Base-by-base conservation (phyloP, 2,329 filamentous ascomycete species). In the Fonsecaea pedrosoi region DNA sequence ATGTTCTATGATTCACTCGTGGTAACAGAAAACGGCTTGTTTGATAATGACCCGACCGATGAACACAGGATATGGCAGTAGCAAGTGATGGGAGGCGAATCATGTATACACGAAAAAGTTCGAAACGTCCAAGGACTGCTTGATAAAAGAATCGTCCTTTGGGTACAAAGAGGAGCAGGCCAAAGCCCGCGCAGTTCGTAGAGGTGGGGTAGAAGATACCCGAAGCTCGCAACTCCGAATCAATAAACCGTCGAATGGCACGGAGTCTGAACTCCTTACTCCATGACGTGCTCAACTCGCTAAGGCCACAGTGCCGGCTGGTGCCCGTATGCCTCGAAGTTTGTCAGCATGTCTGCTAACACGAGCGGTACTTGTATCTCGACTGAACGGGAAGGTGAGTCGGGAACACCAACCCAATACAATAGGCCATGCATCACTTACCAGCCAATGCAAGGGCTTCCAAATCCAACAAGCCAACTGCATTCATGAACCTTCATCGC, bases 51-150 rank as follows among this genome's bases (percentile, higher is more conserved):
- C 40, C 6, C 21, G 54, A 7, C 25, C 32, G 50, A 45, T 60
- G 30, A 10, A 45, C 45, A 32, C 60, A 34, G 53, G 62, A 63
- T 54, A 54, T 57, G 40, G 32, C 25, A n/a, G 21, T 18, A 34
- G 38, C 21, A 15, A 35, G 34, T 32, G 35, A 60, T 53, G 63
- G 18, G n/a, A 54, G 42, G 37, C 37, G 54, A 34, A 60, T 37
- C 66, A 68, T 64, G 34, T 53, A 54, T 38, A 35, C 12, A 40
- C 4, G 21, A 48, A 61, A 61, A 42, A 30, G 34, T 25, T 40
- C 5, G 12, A n/a, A n/a, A 35, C 15, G 54, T 34, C 25, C 15
- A 37, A 37, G 15, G 2, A 32, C 54, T 3, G 30, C 35, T 15
- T 37, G 13, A n/a, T 34, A 55, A 50, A 50, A 30, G 45, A 50